phyloP scores from a whole-genome alignment of 192 early-diverging fungal genomes.

The Paraglomus brasilianum region DNA sequence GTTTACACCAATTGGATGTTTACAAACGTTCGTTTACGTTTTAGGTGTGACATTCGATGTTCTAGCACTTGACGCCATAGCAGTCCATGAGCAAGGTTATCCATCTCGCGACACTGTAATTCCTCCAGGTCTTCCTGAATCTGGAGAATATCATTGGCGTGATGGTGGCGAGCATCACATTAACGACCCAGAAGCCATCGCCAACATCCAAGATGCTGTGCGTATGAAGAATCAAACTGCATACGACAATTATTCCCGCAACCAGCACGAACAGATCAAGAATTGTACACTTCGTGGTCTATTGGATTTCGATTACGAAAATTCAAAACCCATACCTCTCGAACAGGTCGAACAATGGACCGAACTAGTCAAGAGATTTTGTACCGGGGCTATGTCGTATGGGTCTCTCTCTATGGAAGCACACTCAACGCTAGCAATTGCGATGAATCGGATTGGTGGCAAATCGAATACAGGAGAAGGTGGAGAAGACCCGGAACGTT shows the following conservation, averaged over 20 bases:
- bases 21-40: not conserved
- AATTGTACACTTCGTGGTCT: constrained; percentile 93
- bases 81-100: constrained; percentile 83
- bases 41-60: constrained; percentile 63
- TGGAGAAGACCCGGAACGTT: constrained; percentile 90
- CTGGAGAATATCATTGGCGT: constrained; percentile 98
- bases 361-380: constrained; percentile 92
- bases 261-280: constrained; percentile 79
- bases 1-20: not conserved
- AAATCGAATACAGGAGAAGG: constrained; percentile 99
- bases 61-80: constrained; percentile 85
- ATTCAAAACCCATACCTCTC: constrained; percentile 71
- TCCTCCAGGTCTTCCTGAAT: constrained; percentile 77
- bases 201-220: constrained; percentile 94
- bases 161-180: constrained; percentile 89
- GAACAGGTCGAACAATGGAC: constrained; percentile 99
- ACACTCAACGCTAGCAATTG: constrained; percentile 86
- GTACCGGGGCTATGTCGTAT: constrained; percentile 98
- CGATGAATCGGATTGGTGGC: constrained; percentile 95
- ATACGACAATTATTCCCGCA: constrained; percentile 82
- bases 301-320: constrained; percentile 83
- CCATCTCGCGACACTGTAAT: constrained; percentile 66
- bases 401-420: constrained; percentile 96
- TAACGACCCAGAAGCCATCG: constrained; percentile 85
- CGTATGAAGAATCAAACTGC: constrained; percentile 84